Conservation (phyloP, 345 rosid species). For the Populus alba region DNA sequence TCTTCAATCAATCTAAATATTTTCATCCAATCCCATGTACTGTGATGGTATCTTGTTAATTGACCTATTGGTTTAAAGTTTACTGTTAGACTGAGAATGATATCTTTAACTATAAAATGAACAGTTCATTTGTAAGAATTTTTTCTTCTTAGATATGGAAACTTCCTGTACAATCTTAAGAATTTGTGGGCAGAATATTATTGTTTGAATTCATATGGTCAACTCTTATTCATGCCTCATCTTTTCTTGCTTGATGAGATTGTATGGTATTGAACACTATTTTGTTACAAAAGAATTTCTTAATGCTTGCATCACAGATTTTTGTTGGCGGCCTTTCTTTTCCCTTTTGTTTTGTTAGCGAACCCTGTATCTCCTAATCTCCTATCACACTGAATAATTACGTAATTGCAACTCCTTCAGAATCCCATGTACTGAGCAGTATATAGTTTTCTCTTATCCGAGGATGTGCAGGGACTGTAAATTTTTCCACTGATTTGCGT, state of each 20-base stretch:
- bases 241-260: background rate
- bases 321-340: background rate
- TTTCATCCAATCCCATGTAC: background rate
- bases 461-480: background rate
- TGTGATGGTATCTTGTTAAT: background rate
- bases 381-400: background rate
- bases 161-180: too few relatives aligned
- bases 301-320: background rate
- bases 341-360: background rate
- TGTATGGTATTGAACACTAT: background rate
- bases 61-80: background rate
- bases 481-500: background rate
- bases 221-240: too few relatives aligned
- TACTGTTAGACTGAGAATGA: background rate
- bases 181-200: too few relatives aligned
- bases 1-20: background rate
- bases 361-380: background rate
- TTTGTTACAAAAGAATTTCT: background rate
- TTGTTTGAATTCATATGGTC: too few relatives aligned
- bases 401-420: background rate
- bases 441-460: background rate
- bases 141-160: too few relatives aligned
- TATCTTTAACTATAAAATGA: background rate
- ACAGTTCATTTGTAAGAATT: background rate
- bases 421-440: background rate